These are phyloP conservation scores for Byssothecium circinans DNA, from an alignment of 2,329 filamentous ascomycete genomes.

Conservation along the genomic window DNA sequence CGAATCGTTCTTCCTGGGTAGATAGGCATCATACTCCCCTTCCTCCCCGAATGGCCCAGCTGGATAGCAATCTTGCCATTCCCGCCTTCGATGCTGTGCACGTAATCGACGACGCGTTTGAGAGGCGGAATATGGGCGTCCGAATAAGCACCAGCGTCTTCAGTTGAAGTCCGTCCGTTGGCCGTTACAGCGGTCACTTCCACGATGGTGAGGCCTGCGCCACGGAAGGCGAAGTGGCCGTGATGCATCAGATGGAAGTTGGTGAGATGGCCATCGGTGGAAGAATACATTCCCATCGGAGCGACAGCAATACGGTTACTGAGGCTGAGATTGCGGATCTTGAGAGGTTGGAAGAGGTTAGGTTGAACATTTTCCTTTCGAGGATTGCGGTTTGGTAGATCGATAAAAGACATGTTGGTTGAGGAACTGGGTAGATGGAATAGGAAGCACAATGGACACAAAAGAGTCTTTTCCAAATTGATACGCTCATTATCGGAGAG, in stretches of 20 bases:
- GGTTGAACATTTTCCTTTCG: not conserved
- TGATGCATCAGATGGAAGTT: slow-evolving; percentile 22
- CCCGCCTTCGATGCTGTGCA: slow-evolving; percentile 9
- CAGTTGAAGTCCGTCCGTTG: slow-evolving; percentile 18
- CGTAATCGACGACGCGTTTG: slow-evolving; percentile 17
- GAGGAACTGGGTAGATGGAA: too few relatives aligned
- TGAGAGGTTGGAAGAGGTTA: slow-evolving; percentile 20
- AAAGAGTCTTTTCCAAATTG: too few relatives aligned
- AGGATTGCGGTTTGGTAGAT: too few relatives aligned
- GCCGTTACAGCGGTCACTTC: slow-evolving; percentile 21
- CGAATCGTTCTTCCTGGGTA: slow-evolving; percentile 7
- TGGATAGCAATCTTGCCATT: slow-evolving; percentile 16
- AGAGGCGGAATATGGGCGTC: slow-evolving; percentile 20
- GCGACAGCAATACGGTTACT: slow-evolving; percentile 24
- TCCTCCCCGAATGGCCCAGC: slow-evolving; percentile 22
- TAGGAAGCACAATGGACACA: too few relatives aligned
- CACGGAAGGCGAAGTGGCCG: slow-evolving; percentile 22
- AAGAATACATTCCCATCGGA: slow-evolving; percentile 24
- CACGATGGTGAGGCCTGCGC: slow-evolving; percentile 20
- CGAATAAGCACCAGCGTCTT: slow-evolving; percentile 19
- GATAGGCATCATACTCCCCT: slow-evolving; percentile 16
- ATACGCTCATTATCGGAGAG: too few relatives aligned
- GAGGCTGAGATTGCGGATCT: slow-evolving; percentile 17
- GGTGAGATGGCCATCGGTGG: slow-evolving; percentile 22
- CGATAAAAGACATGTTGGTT: too few relatives aligned